These are phyloP conservation scores for Samsoniella hepiali DNA, from an alignment of 2,329 filamentous ascomycete species.

Conservation along the genomic window DNA sequence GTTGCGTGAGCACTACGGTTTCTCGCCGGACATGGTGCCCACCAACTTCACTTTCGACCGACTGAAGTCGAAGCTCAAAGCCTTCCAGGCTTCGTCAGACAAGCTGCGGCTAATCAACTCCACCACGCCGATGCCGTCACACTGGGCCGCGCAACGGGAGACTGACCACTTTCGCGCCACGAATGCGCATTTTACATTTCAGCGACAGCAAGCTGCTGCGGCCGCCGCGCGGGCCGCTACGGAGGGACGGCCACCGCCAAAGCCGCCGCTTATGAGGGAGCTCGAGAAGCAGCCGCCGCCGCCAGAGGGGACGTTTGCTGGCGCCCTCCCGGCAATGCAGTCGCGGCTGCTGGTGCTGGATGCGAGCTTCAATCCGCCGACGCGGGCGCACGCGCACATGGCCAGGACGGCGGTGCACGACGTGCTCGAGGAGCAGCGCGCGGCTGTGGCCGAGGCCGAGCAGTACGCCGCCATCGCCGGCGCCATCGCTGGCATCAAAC, in stretches of 20 bases:
- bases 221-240: background rate
- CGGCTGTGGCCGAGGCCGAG: constrained; percentile 8
- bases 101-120: constrained; percentile 44
- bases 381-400: constrained; percentile 58
- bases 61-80: constrained; percentile 41
- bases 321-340: constrained; percentile 15
- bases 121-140: background rate
- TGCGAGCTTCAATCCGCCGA: constrained; percentile 68
- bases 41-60: background rate
- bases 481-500: constrained; percentile 13
- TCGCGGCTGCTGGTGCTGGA: constrained; percentile 55
- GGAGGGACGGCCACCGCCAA: background rate
- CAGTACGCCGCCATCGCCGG: background rate
- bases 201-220: background rate
- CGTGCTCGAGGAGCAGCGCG: constrained; percentile 15
- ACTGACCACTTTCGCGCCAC: background rate
- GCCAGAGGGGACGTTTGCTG: constrained; percentile 24
- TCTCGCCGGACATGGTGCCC: background rate
- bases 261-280: constrained; percentile 7
- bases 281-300: background rate
- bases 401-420: constrained; percentile 44
- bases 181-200: too few relatives aligned
- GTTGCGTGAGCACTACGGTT: background rate
- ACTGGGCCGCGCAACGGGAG: constrained; percentile 11
- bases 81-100: constrained; percentile 43